Conservation (phyloP, 257 asterid species). For the Marsdenia floribunda region DNA sequence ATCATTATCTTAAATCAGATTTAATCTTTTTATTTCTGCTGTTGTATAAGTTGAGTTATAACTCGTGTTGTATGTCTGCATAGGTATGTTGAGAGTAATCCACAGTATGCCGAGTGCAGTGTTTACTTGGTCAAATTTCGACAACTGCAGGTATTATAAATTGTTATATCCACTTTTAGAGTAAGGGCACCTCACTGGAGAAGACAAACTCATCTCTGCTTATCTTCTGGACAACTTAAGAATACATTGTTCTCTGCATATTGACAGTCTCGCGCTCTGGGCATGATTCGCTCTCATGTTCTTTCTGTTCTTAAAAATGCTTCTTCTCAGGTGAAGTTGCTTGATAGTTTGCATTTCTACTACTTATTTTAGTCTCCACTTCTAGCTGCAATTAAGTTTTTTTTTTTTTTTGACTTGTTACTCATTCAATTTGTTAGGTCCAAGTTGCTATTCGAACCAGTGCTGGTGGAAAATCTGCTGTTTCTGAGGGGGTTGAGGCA, state of each 20-base stretch:
- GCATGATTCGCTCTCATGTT: slow-evolving; percentile 87
- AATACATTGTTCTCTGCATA: slow-evolving; percentile 7
- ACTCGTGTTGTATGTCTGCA: slow-evolving; percentile 9
- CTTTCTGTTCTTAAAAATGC: slow-evolving; percentile 81
- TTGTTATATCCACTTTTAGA: slow-evolving; percentile 5
- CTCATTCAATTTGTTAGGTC: slow-evolving; percentile 36
- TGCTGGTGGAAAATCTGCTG: slow-evolving; percentile 60
- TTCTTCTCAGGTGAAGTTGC: slow-evolving; percentile 73
- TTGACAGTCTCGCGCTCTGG: slow-evolving; percentile 92
- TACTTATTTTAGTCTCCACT: slow-evolving; percentile 6
- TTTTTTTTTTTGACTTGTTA: background rate
- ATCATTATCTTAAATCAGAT: background rate
- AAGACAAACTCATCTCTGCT: background rate
- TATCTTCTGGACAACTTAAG: background rate
- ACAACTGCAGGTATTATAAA: slow-evolving; percentile 81
- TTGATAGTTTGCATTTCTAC: slow-evolving; percentile 16
- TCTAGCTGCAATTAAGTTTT: background rate
- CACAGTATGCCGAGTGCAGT: slow-evolving; percentile 97
- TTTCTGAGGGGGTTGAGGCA: slow-evolving; percentile 94
- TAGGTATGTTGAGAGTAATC: slow-evolving; percentile 95
- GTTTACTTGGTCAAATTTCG: slow-evolving; percentile 97
- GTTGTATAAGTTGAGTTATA: slow-evolving; percentile 1
- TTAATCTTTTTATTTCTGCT: slow-evolving; percentile 4
- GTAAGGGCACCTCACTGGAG: slow-evolving; percentile 2
- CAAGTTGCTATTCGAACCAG: slow-evolving; percentile 79